Evolutionary conservation across 495 filamentous ascomycete species (phyloP), one percentile per base, ranked within the genome.

Genomic region (Trichoderma parareesei): DNA sequence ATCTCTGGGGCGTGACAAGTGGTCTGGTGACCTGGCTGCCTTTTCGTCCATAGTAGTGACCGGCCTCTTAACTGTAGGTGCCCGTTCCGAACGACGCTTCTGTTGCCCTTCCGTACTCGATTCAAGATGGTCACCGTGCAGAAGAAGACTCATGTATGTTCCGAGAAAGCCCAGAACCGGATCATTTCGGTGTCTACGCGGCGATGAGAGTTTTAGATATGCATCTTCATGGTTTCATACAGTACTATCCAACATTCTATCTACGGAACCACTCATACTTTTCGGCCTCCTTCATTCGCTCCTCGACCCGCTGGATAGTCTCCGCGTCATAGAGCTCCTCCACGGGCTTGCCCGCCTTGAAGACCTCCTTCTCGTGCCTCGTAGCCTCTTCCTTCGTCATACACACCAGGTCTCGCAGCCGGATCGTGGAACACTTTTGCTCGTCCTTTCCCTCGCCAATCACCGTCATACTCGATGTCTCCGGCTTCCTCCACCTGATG

Each of bases 311-410:
- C 67, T 85, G 80, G 11, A 93, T 70, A 1, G 88, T 83, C 20
- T 82, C 79, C 35, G 69, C 71, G 65, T 87, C 84, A 71, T 96
- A 97, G 44, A 96, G 57, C 8, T 93, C 87, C 71, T 90, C 87
- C 10, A 81, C 81, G 14, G 61, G 78, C 79, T 88, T 90, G 5
- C 77, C 80, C 1, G 82, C 90, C 67, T 81, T 85, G n/a, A 98
- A 73, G 16, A 97, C 84, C 70, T 91, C 84, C 67, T 85, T 87
- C 71, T 93, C 90, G 71, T 98, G 94, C 63, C 80, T 79, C 11
- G 81, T 77, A n/a, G 87, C 88, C 73, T 98, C 94, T 66, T 98
- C 93, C 74, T 94, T 97, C 8, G 95, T 98, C 92, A 99, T 92
- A 69, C 90, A 90, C 5, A 98, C 94, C 42, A 99, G 73, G 38